Percentiles rank a stretch among this genome's conserved stretches.
These are phyloP conservation scores for Lentinus tigrinus DNA, from an alignment of 768 basidiomycete species.

Conservation along the genomic window DNA sequence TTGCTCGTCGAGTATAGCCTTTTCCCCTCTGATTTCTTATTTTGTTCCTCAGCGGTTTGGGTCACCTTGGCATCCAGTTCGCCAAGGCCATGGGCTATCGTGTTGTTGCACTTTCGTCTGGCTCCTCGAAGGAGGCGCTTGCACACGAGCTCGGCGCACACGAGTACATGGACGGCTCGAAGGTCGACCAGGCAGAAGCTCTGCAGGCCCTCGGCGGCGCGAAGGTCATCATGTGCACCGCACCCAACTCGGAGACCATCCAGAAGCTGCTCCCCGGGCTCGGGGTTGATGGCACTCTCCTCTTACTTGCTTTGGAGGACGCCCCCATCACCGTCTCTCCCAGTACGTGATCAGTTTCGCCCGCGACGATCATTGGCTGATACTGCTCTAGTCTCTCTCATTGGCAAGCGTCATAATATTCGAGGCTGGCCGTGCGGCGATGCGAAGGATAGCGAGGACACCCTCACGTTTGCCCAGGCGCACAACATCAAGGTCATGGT, in stretches of 20 bases:
- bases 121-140: slow-evolving; percentile 30
- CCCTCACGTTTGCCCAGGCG: slow-evolving; percentile 16
- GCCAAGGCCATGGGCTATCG: slow-evolving; percentile 36
- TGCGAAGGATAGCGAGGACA: slow-evolving; percentile 22
- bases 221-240: slow-evolving; percentile 35
- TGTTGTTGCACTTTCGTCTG: slow-evolving; percentile 34
- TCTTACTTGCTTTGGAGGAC: slow-evolving; percentile 18
- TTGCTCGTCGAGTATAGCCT: too few species aligned
- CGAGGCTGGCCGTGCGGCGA: slow-evolving; percentile 23
- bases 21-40: too few species aligned
- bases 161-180: slow-evolving; percentile 34
- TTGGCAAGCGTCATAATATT: slow-evolving; percentile 24
- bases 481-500: slow-evolving; percentile 23
- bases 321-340: slow-evolving; percentile 19
- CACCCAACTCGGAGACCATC: slow-evolving; percentile 23
- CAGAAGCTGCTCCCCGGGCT: slow-evolving; percentile 21
- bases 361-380: background rate
- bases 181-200: slow-evolving; percentile 28
- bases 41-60: slow-evolving; percentile 31
- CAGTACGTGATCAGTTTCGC: slow-evolving; percentile 3
- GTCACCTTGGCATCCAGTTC: slow-evolving; percentile 37
- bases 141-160: slow-evolving; percentile 38
- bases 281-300: slow-evolving; percentile 20
- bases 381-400: slow-evolving; percentile 7
- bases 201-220: slow-evolving; percentile 39